Base-by-base conservation (phyloP, 2,329 filamentous ascomycete species). In the Diplodia corticola region DNA sequence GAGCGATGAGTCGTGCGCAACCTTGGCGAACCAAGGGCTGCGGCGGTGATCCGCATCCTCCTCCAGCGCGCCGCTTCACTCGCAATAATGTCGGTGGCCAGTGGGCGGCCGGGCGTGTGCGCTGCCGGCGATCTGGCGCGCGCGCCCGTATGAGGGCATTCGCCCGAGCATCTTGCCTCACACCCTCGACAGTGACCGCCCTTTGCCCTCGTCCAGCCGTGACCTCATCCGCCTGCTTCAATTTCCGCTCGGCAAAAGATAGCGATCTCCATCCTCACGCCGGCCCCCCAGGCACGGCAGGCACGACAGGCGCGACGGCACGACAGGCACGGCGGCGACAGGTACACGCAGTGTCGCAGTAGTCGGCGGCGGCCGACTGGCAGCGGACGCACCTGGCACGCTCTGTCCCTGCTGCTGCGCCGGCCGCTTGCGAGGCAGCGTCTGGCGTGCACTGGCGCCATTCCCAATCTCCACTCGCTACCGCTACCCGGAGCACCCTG, bases 231-330 rank as follows among this genome's bases (percentile, higher is more conserved):
- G 30, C 53, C 53, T 55, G 53, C 53, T 20, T 22, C 44, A 49
- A 61, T 61, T 61, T 61, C 57, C 57, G 57, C 57, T 61, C 57
- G 57, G 57, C 57, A 61, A 61, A 61, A 61, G 57, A 61, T 49
- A 49, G 40, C 40, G 44, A 61, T 49, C 57, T 61, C 30, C 44
- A 28, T n/a, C 44, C 28, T 20, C 28, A n/a, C 26, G 26, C 50
- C 33, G 30, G 22, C 13, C 49, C 4, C 15, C 50, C 13, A 28
- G 17, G 28, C 4, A 28, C 28, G 28, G 6, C 33, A 35, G 33
- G 33, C 33, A 35, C n/a, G n/a, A n/a, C 30, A 33, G 30, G 5
- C 7, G 10, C 30, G 30, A 33, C 3, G 30, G n/a, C n/a, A n/a
- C n/a, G n/a, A n/a, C n/a, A 33, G 6, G 30, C 28, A 28, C 28